Evolutionary conservation across 306 rosid genomes (phyloP), one percentile per base, ranked within the genome.

Genomic region (Delonix regia): DNA sequence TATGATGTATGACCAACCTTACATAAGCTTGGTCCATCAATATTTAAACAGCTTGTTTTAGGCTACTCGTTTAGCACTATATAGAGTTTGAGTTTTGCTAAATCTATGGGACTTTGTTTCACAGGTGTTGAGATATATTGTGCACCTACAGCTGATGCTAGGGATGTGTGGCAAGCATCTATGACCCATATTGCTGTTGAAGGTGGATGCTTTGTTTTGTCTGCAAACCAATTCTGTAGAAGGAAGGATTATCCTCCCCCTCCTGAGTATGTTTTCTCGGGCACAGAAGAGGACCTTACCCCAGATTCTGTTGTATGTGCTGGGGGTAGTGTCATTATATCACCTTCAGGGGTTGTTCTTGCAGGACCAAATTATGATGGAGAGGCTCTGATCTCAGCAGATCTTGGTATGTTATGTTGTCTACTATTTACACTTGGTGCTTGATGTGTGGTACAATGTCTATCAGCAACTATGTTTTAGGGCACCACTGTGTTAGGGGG

Each of bases 281-380:
- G 89, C 84, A 74, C 78, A 16, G 97, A 89, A 86, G 91, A 88
- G 69, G 86, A 88, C 19, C 97, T 89, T 47, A 85, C 67, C 41
- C 95, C 97, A 1, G 97, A 94, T 74, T 89, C 97, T 87, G 90
- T 94, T 72, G 99, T 94, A 74, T 94, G 97, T 49, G 86, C 95
- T 44, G 97, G 99, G 24, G 99, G 99, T 42, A 94, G 97, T 86
- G 97, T 86, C 82, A 94, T 94, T 45, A 84, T 94, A 69, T 94
- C 99, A 63, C 99, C 99, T 4, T 85, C 95, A 42, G 99, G 99
- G 73, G 66, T 78, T 59, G 84, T 94, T 84, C 88, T 94, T 28
- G 97, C 97, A 11, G 99, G 97, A 74, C 99, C 99, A 56, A 92
- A 90, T 86, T 90, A 87, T 51, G 95, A 94, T 18, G 99, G 95